Conservation (phyloP, 768 basidiomycete species). For the Lentinus brumalis region DNA sequence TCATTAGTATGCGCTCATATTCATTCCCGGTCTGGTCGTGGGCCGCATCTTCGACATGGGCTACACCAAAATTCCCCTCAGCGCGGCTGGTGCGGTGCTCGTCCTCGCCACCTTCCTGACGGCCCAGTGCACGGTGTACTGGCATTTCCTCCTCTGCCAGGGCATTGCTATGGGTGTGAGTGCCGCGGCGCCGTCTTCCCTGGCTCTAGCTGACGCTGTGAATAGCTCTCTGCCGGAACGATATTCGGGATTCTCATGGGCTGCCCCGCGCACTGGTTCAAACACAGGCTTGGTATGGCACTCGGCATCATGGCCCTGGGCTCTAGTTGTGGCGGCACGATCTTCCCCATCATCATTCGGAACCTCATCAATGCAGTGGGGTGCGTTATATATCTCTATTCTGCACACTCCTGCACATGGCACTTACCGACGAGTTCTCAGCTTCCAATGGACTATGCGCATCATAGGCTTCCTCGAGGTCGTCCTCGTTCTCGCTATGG, state of each 20-base stretch:
- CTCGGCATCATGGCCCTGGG: slow-evolving; percentile 67
- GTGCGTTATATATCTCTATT: slow-evolving; percentile 37
- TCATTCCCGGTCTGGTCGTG: slow-evolving; percentile 60
- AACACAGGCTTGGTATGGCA: slow-evolving; percentile 53
- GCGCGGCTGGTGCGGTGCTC: slow-evolving; percentile 50
- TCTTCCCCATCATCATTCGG: slow-evolving; percentile 64
- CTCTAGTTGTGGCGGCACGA: slow-evolving; percentile 66
- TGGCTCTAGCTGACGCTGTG: not conserved
- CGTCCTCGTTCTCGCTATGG: slow-evolving; percentile 36
- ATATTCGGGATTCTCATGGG: slow-evolving; percentile 64
- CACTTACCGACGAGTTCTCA: slow-evolving; percentile 27
- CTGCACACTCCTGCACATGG: not conserved
- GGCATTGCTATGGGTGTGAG: slow-evolving; percentile 67
- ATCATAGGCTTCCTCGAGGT: slow-evolving; percentile 67
- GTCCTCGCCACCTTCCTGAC: slow-evolving; percentile 62
- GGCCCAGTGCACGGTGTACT: slow-evolving; percentile 71
- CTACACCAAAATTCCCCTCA: slow-evolving; percentile 54
- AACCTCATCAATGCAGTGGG: slow-evolving; percentile 57
- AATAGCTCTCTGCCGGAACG: slow-evolving; percentile 43
- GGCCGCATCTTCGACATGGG: slow-evolving; percentile 79
- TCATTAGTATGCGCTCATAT: slow-evolving; percentile 61
- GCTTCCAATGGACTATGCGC: slow-evolving; percentile 81
- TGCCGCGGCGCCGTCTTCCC: slow-evolving; percentile 2
- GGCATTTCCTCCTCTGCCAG: slow-evolving; percentile 80
- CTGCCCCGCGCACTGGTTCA: slow-evolving; percentile 75